A percentile compares a stretch with the other conserved stretches of the same genome.
phyloP scores from a whole-genome alignment of 495 filamentous ascomycete species.

The Corynascus novoguineensis region DNA sequence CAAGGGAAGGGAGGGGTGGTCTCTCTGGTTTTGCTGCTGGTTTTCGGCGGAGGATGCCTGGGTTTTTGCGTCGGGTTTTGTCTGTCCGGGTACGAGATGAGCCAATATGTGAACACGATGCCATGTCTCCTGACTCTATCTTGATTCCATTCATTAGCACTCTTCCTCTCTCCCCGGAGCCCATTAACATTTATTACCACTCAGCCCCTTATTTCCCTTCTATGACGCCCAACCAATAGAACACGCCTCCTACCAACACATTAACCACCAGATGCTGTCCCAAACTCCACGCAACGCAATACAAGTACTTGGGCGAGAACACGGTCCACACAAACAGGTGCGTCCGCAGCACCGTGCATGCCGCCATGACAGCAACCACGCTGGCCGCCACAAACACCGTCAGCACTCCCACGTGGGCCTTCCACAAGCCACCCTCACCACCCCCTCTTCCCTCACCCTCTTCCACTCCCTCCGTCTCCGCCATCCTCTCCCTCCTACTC shows the following conservation, averaged over 20 bases:
- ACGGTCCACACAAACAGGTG: constrained; percentile 99
- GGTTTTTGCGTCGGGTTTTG: background rate
- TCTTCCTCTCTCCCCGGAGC: background rate
- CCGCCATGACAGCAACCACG: constrained; percentile 72
- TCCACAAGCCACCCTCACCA: too few relatives aligned
- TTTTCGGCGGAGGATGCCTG: background rate
- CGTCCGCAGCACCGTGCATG: constrained; percentile 75
- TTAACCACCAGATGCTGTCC: constrained; percentile 74
- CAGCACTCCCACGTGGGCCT: constrained; percentile 51
- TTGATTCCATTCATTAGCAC: background rate
- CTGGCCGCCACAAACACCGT: constrained; percentile 60
- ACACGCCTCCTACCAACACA: constrained; percentile 49
- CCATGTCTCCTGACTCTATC: background rate
- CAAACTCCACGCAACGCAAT: constrained; percentile 78
- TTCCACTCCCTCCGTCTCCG: constrained; percentile 13
- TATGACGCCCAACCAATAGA: constrained; percentile 47
- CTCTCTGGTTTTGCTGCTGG: background rate
- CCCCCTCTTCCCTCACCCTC: background rate
- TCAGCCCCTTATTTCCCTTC: background rate
- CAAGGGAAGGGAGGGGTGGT: background rate
- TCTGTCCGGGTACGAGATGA: background rate
- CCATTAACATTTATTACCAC: background rate
- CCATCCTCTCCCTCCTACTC: background rate
- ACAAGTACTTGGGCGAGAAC: constrained; percentile 94
- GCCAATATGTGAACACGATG: background rate